Evolutionary conservation across 495 filamentous ascomycete genomes (phyloP).

Genomic region (Hypoxylon cercidicola): DNA sequence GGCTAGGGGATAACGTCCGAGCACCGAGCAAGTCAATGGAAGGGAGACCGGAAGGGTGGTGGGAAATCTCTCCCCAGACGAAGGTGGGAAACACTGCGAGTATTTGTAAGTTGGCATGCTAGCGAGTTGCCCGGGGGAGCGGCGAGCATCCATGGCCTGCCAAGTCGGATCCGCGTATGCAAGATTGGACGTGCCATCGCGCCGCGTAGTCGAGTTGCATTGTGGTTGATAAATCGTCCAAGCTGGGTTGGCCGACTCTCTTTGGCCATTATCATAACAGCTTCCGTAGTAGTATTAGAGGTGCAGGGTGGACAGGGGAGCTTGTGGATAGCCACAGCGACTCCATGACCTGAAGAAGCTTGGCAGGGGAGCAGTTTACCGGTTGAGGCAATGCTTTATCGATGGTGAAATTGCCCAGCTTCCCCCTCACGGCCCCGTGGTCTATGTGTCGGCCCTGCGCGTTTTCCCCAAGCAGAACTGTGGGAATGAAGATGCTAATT

Average conservation of each 20-base stretch:
- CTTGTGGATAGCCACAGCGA: constrained; percentile 27
- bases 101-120: constrained; percentile 34
- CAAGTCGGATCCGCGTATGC: constrained; percentile 31
- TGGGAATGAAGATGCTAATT: constrained; percentile 1
- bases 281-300: constrained; percentile 37
- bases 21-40: constrained; percentile 12
- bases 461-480: constrained; percentile 2
- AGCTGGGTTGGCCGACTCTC: constrained; percentile 12
- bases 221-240: constrained; percentile 23
- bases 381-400: constrained; percentile 31
- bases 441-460: neutral
- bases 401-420: constrained; percentile 30
- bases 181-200: constrained; percentile 39
- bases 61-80: constrained; percentile 3
- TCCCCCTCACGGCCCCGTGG: neutral
- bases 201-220: constrained; percentile 29
- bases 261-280: constrained; percentile 25
- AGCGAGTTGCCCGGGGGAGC: constrained; percentile 9
- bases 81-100: constrained; percentile 20
- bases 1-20: constrained; percentile 12
- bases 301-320: constrained; percentile 24
- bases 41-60: constrained; percentile 13
- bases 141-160: constrained; percentile 11
- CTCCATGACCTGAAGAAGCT: constrained; percentile 39
- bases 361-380: constrained; percentile 37